Conservation (phyloP, 352 stramenopile genomes). For the Elongisporangium anandrum region DNA sequence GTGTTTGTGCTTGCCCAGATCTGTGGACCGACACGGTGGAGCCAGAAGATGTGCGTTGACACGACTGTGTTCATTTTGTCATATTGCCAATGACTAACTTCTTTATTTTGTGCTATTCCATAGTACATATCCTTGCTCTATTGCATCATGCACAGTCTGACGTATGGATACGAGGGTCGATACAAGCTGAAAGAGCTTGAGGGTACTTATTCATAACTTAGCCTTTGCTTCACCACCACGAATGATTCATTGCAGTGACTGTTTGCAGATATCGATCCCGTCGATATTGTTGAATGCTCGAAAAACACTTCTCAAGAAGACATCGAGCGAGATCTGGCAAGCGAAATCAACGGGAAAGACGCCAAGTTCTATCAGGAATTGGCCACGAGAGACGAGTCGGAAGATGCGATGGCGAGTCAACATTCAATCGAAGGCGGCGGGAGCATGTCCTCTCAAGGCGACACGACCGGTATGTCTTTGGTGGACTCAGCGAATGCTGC, state of each 20-base stretch:
- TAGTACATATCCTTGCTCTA: conserved; percentile 79
- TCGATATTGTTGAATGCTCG: conserved; percentile 55
- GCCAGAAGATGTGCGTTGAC: conserved; percentile 49
- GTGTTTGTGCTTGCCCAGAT: conserved; percentile 22
- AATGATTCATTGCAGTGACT: too few relatives aligned
- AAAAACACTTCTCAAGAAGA: conserved; percentile 36
- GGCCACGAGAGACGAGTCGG: neutral
- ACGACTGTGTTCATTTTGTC: neutral
- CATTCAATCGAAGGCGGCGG: neutral
- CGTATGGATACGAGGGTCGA: conserved; percentile 36
- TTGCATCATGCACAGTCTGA: conserved; percentile 72
- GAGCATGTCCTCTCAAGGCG: neutral
- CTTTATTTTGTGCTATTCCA: neutral
- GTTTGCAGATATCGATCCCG: conserved; percentile 36
- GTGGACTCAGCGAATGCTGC: neutral
- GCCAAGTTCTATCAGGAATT: conserved; percentile 35
- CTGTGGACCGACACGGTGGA: conserved; percentile 68
- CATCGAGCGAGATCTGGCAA: conserved; percentile 44
- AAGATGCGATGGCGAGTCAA: neutral
- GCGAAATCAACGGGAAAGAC: conserved; percentile 34
- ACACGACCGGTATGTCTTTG: neutral
- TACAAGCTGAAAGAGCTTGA: conserved; percentile 49
- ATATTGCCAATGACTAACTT: neutral
- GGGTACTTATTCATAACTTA: too few relatives aligned
- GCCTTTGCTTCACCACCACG: too few relatives aligned